Evolutionary conservation across 1,284 basidiomycete genomes (phyloP).

Genomic region (Ceratobasidium sp.): DNA sequence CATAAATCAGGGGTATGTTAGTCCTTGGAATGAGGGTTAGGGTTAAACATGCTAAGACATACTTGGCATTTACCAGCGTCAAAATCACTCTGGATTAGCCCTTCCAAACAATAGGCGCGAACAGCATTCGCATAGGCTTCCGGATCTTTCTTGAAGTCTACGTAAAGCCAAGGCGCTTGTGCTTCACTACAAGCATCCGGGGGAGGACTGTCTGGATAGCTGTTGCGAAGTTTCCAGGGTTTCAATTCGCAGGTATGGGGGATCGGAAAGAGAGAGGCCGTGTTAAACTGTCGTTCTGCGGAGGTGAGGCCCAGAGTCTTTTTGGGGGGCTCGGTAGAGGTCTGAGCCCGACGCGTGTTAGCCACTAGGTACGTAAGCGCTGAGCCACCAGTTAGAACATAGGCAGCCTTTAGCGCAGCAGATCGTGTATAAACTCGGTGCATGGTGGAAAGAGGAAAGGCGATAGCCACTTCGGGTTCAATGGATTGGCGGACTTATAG

Average conservation of each 20-base stretch:
- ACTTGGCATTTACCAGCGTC: slow-evolving; percentile 8
- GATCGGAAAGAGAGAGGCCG: slow-evolving; percentile 3
- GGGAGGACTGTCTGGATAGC: neutral
- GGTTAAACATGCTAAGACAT: neutral
- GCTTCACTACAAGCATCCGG: neutral
- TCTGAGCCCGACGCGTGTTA: neutral
- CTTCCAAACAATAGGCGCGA: slow-evolving; percentile 11
- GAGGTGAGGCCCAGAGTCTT: neutral
- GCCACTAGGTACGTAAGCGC: slow-evolving; percentile 11
- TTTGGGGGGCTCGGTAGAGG: neutral
- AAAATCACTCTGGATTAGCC: slow-evolving; percentile 13
- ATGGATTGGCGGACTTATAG: no score
- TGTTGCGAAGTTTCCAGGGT: slow-evolving; percentile 7
- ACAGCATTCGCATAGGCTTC: slow-evolving; percentile 22
- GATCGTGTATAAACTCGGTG: neutral
- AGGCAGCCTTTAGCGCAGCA: neutral
- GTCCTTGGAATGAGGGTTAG: neutral
- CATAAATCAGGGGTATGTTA: neutral
- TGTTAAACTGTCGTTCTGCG: slow-evolving; percentile 18
- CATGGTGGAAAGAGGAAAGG: slow-evolving; percentile 10
- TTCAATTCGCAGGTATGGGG: neutral
- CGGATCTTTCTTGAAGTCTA: slow-evolving; percentile 16
- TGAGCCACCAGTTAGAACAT: slow-evolving; percentile 8
- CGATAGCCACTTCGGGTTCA: no score
- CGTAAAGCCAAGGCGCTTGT: slow-evolving; percentile 4